phyloP scores from a whole-genome alignment of 495 filamentous ascomycete species.

The Sordaria brevicollis region DNA sequence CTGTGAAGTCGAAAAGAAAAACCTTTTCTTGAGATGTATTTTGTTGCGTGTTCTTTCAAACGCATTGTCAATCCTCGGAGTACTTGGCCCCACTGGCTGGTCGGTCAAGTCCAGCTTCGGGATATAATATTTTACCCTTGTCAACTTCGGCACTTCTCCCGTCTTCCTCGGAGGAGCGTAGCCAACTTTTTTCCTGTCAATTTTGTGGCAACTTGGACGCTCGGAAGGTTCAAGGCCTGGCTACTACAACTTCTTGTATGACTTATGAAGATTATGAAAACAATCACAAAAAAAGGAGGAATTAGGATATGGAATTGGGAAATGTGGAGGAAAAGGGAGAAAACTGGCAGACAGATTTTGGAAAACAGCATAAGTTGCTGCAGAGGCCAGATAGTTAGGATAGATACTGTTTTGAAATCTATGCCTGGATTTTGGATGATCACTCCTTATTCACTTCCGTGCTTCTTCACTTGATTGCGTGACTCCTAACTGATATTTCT shows the following conservation, averaged over 20 bases:
- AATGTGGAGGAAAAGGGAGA: neutral
- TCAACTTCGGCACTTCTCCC: neutral
- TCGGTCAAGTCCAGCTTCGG: conserved; percentile 3
- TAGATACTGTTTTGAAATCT: neutral
- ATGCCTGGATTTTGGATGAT: neutral
- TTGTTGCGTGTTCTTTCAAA: neutral
- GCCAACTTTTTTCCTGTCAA: neutral
- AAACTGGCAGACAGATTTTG: neutral
- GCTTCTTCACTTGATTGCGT: neutral
- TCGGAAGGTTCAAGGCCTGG: neutral
- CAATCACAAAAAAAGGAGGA: neutral
- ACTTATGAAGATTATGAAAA: neutral
- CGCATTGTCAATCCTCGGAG: neutral
- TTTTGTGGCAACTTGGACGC: neutral
- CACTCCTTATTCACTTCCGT: neutral
- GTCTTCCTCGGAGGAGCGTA: neutral
- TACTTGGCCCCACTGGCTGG: neutral
- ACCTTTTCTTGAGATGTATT: neutral
- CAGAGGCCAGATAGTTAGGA: neutral
- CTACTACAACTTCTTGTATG: neutral
- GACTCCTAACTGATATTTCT: neutral
- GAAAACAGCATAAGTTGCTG: neutral
- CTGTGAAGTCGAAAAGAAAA: neutral
- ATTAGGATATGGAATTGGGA: neutral
- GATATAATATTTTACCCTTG: neutral